phyloP scores from a whole-genome alignment of 805 yeast genomes.

The Teunomyces lycoperdinae region DNA sequence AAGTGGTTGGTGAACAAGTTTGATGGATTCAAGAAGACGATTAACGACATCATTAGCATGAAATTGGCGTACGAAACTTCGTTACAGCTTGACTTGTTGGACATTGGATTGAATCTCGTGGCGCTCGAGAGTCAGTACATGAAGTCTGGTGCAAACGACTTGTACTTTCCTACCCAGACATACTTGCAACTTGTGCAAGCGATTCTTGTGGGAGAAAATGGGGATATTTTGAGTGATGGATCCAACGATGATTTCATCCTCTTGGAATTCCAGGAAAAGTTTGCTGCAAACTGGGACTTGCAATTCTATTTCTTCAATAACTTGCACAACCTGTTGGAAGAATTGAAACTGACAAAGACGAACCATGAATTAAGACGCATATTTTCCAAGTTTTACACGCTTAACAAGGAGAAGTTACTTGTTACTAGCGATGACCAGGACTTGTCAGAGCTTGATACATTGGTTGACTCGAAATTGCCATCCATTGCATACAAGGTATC shows the following conservation, averaged over 20 bases:
- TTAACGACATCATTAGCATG: conserved; percentile 42
- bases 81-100: conserved; percentile 53
- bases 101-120: conserved; percentile 53
- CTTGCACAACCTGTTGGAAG: conserved; percentile 24
- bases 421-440: conserved; percentile 12
- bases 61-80: conserved; percentile 45
- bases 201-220: conserved; percentile 28
- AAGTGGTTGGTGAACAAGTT: conserved; percentile 65
- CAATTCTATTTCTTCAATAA: conserved; percentile 69
- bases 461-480: conserved; percentile 35
- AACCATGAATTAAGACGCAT: conserved; percentile 16
- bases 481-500: conserved; percentile 35
- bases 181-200: conserved; percentile 41
- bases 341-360: conserved; percentile 16
- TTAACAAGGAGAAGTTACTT: conserved; percentile 30
- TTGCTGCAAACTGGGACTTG: conserved; percentile 66
- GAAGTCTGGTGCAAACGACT: conserved; percentile 49
- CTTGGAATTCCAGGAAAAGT: conserved; percentile 55
- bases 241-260: conserved; percentile 47
- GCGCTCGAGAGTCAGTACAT: conserved; percentile 54
- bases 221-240: conserved; percentile 44
- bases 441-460: conserved; percentile 23
- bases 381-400: conserved; percentile 40
- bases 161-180: conserved; percentile 60
- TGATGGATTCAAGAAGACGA: conserved; percentile 45